phyloP scores from a whole-genome alignment of 2,329 filamentous ascomycete species.

The Macrophomina tecta region DNA sequence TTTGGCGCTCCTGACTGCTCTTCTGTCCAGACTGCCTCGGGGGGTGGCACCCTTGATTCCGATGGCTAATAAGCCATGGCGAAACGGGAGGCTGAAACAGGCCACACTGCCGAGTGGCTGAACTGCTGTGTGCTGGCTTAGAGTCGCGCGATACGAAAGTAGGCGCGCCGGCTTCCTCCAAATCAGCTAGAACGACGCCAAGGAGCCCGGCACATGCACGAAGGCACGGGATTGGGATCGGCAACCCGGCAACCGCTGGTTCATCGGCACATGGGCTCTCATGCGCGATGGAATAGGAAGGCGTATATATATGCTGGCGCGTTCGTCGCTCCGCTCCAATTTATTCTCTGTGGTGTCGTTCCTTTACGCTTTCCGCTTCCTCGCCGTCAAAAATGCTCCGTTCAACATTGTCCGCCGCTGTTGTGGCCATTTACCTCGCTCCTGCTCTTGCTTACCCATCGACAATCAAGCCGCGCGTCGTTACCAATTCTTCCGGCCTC shows the following conservation, averaged over 20 bases:
- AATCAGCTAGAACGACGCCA: slow-evolving; percentile 16
- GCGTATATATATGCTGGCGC: not conserved
- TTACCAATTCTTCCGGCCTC: not conserved
- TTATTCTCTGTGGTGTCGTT: not conserved
- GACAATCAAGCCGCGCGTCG: not conserved
- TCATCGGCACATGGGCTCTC: not conserved
- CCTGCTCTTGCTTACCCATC: slow-evolving; percentile 14
- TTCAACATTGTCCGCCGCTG: not conserved
- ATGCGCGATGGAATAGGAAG: not conserved
- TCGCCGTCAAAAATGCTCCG: not conserved
- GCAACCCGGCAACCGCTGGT: slow-evolving; percentile 5
- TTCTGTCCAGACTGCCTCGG: not conserved
- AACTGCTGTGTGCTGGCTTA: not conserved
- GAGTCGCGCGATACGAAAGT: slow-evolving; percentile 6
- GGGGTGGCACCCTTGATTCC: not conserved
- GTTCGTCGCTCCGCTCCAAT: not conserved
- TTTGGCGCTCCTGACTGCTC: not conserved
- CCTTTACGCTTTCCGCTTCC: not conserved
- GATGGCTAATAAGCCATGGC: slow-evolving; percentile 16
- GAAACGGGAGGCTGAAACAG: slow-evolving; percentile 23
- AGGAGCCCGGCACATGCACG: slow-evolving; percentile 6
- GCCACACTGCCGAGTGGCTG: slow-evolving; percentile 1
- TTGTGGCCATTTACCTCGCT: not conserved
- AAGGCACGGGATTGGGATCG: slow-evolving; percentile 20
- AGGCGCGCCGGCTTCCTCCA: slow-evolving; percentile 7